phyloP scores from a whole-genome alignment of 1,284 basidiomycete species.

The Ganoderma resinaceum region DNA sequence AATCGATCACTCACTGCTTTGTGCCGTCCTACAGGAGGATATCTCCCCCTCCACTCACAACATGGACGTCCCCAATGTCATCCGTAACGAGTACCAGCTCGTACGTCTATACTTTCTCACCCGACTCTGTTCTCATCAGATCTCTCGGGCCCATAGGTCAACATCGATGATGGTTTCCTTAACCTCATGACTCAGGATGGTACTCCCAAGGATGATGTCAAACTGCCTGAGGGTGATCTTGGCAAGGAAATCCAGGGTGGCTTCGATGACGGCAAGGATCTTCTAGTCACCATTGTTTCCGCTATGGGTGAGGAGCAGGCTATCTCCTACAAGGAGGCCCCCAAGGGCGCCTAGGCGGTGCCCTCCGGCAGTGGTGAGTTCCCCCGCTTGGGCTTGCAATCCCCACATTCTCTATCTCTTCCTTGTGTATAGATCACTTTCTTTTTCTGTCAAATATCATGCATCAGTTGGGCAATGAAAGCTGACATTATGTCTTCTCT shows the following conservation, averaged over 20 bases:
- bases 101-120: constrained; percentile 50
- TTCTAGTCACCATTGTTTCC: constrained; percentile 88
- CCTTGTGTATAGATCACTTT: too few species aligned
- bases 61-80: constrained; percentile 98
- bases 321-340: constrained; percentile 87
- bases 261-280: constrained; percentile 91
- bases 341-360: constrained; percentile 54
- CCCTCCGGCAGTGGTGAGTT: constrained; percentile 12
- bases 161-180: constrained; percentile 92
- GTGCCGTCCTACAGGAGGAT: constrained; percentile 78
- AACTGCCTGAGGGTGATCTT: constrained; percentile 87
- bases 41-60: constrained; percentile 99
- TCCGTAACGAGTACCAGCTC: constrained; percentile 91
- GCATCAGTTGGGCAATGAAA: not conserved
- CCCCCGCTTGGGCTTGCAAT: not conserved
- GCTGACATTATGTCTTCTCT: not conserved
- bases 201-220: constrained; percentile 92
- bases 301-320: constrained; percentile 96
- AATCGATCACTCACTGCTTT: constrained; percentile 17
- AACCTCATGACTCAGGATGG: constrained; percentile 94
- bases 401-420: not conserved
- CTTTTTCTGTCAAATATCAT: too few species aligned
- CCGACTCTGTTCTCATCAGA: not conserved
- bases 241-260: constrained; percentile 77
- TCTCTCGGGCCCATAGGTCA: constrained; percentile 57